Base-by-base conservation (phyloP, 306 rosid genomes). In the Carpinus viminea region DNA sequence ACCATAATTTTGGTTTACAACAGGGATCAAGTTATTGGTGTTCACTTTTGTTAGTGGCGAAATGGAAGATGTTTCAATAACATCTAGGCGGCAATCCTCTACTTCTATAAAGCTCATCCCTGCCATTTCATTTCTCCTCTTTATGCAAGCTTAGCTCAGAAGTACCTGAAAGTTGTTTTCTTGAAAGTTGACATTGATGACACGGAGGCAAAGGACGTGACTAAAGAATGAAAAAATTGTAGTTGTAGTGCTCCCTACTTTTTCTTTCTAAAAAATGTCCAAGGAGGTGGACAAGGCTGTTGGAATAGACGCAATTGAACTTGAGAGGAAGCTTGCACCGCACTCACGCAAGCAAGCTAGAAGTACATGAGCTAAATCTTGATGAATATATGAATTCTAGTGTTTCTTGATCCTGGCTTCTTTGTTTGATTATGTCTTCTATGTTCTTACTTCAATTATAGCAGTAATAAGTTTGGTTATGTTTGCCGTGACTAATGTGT, bases 211-310 rank as follows among this genome's bases (percentile, higher is more conserved):
- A n/a, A n/a, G n/a, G n/a, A 91, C 46, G 91, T 81, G 16, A 96
- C 98, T 51, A 87, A 85, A n/a, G 77, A 75, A 66, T 91, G 94
- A 93, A 87, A 87, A 65, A 74, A 91, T 68, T 83, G 87, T 81
- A 88, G 96, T 36, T n/a, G n/a, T n/a, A n/a, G n/a, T n/a, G 94
- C 91, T 83, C 98, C 98, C 0, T 81, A 90, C 11, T 89, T 93
- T 84, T 89, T 85, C 91, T 91, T 89, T 77, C 56, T 92, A 12
- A 86, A 87, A 77, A 86, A 87, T 65, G 88, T 90, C 52, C n/a
- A 86, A 85, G 84, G 91, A 89, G 87, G 80, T 89, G 50, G 97
- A 92, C 79, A 89, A 78, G 83, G 65, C 89, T 66, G 88, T 85
- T 47, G 97, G 96, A 59, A 93, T 90, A 8, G 96, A 90, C 83